Base-by-base conservation (phyloP, 345 rosid species). In the Noccaea caerulescens region DNA sequence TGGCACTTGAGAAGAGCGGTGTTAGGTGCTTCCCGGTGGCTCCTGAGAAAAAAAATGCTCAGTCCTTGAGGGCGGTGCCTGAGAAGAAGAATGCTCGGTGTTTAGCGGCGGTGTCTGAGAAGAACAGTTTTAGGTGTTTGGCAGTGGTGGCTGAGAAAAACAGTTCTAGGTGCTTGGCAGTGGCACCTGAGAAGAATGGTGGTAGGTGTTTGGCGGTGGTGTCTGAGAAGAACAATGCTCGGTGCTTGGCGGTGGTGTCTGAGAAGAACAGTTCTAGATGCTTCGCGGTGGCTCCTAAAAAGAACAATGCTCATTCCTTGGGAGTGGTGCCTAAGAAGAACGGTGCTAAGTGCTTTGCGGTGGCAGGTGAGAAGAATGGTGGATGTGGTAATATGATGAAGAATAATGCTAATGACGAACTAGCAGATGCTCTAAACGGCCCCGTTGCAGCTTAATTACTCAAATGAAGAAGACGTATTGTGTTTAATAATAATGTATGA, bases 401-500 rank as follows among this genome's bases (percentile, higher is more conserved):
- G 58, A 30, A 54, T 2, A 32, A 54, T 54, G 58, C 18, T n/a
- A 32, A 54, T 10, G 58, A 54, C n/a, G 13, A 54, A 54, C 8
- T 54, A 14, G 39, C 58, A 14, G 20, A 45, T 13, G 10, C 50
- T 14, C 50, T 14, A 1, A 14, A n/a, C 34, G 11, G 18, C 58
- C 6, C 58, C 2, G 16, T 13, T 54, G 39, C 58, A 54, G 39
- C n/a, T 56, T 56, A 56, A 56, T 56, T 56, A 56, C 20, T 16
- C 30, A 16, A 37, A 10, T 37, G 30, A 57, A 57, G 9, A 44
- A 44, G 30, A 27, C 30, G 30, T 27, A 27, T 27, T 27, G 4
- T 27, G 30, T 27, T 27, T 27, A 27, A 1, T 20, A 20, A 20
- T 20, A 20, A 20, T 20, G 43, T 13, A 11, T 56, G 36, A 34